Evolutionary conservation across 192 early-diverging fungal genomes (phyloP), one percentile per base, ranked within the genome.

Genomic region (Coemansia umbellata): DNA sequence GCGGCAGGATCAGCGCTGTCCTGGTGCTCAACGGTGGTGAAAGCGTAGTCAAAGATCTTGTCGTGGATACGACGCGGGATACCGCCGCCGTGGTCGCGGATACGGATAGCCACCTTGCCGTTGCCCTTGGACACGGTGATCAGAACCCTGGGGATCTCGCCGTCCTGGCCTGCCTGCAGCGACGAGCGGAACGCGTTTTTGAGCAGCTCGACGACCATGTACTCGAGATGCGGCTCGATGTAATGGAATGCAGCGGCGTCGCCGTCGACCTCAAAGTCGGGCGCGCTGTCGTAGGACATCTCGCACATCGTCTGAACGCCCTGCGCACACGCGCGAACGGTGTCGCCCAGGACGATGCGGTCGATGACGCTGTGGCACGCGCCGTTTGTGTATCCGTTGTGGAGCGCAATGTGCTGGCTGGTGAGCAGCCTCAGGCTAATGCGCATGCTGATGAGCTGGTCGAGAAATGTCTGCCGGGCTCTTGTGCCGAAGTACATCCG

Each of bases 71-170:
- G 68, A 3, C 66, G 51, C 10, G 86, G 67, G 42, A 96, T 88
- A 14, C 94, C 94, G n/a, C 92, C 91, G 11, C 92, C 94, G 31
- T 81, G 80, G 52, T 96, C 94, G 26, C 90, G 69, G 28, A 96
- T 79, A 30, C 94, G 75, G 18, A 96, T 82, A 9, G 81, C 83
- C 9, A 94, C 82, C 31, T 84, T 87, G 28, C 84, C 82, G 9
- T 71, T 45, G 9, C 88, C 85, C 27, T 82, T 74, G 18, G 84
- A 79, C 10, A 96, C 78, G 5, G 90, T 88, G 39, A 96, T 83
- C 35, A 87, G 69, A 3, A 96, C 81, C 8, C 85, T 80, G n/a
- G 88, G 87, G 40, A 85, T 72, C 3, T 49, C 51, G 4, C 14
- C 13, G 7, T 52, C 50, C 6, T 15, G 8, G 14, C 9, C 24